A percentile compares a stretch with the other conserved stretches of the same genome.
These are phyloP conservation scores for Eucalyptus globulus DNA, from an alignment of 345 rosid species.

Conservation along the genomic window DNA sequence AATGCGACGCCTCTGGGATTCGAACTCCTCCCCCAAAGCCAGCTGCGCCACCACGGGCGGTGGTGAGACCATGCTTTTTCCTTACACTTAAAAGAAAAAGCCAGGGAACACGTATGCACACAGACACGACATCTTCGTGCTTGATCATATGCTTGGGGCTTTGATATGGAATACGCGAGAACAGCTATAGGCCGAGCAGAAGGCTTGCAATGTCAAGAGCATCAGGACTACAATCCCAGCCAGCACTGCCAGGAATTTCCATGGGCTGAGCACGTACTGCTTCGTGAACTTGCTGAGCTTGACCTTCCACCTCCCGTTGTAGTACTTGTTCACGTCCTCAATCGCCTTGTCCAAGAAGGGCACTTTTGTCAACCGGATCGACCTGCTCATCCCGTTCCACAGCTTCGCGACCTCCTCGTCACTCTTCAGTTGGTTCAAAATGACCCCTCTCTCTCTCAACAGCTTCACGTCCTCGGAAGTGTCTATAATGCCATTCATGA, in stretches of 20 bases:
- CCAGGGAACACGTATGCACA: not conserved
- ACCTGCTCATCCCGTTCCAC: slow-evolving; percentile 83
- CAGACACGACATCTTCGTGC: not conserved
- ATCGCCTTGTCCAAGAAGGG: slow-evolving; percentile 48
- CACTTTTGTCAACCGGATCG: slow-evolving; percentile 57
- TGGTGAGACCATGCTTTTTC: not conserved
- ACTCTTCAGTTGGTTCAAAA: slow-evolving; percentile 50
- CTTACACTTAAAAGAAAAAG: not conserved
- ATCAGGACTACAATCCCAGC: slow-evolving; percentile 40
- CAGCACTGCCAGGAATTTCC: slow-evolving; percentile 44
- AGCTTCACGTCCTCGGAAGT: slow-evolving; percentile 49
- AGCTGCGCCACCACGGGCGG: too few relatives aligned
- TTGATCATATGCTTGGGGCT: not conserved
- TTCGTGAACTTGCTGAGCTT: slow-evolving; percentile 22
- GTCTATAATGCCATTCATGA: slow-evolving; percentile 74
- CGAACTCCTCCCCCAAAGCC: too few relatives aligned
- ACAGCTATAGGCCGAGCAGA: slow-evolving; percentile 22
- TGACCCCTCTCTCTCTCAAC: slow-evolving; percentile 56
- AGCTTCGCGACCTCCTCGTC: slow-evolving; percentile 57
- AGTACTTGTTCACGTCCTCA: slow-evolving; percentile 57
- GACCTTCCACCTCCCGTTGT: slow-evolving; percentile 49
- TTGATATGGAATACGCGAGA: not conserved
- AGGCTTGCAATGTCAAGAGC: slow-evolving; percentile 30
- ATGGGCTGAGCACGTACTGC: slow-evolving; percentile 42
- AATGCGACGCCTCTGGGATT: too few relatives aligned